Conservation (phyloP, 2,329 filamentous ascomycete species). For the Phyllosticta capitalensis region DNA sequence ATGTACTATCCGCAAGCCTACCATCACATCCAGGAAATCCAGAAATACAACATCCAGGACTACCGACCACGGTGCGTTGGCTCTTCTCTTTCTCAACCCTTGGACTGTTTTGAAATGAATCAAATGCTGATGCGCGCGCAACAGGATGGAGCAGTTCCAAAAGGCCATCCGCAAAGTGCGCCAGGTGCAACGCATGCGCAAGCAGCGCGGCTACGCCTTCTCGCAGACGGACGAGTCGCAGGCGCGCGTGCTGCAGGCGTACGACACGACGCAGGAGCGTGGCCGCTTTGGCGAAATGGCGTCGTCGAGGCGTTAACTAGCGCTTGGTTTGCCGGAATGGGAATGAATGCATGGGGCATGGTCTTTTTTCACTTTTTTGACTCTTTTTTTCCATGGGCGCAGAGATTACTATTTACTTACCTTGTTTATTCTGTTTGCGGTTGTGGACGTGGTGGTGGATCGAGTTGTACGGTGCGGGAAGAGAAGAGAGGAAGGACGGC, state of each 20-base stretch:
- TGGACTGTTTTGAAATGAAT: neutral
- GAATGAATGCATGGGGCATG: neutral
- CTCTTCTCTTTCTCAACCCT: neutral
- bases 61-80: slow-evolving; percentile 75
- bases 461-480: no score
- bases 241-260: slow-evolving; percentile 88
- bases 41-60: slow-evolving; percentile 99
- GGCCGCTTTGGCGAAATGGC: slow-evolving; percentile 95
- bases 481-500: no score
- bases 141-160: slow-evolving; percentile 97
- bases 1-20: slow-evolving; percentile 97
- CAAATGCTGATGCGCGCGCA: neutral
- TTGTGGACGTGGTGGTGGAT: no score
- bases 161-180: slow-evolving; percentile 98
- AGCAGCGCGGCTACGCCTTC: slow-evolving; percentile 96
- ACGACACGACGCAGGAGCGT: slow-evolving; percentile 88
- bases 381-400: no score
- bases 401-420: no score
- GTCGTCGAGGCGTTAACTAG: slow-evolving; percentile 36
- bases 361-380: neutral
- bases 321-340: neutral
- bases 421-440: no score
- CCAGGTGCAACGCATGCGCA: slow-evolving; percentile 97
- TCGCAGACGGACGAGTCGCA: slow-evolving; percentile 96
- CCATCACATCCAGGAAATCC: slow-evolving; percentile 98